These are phyloP conservation scores for Leccinum broughii DNA, from an alignment of 768 basidiomycete species.

Conservation along the genomic window DNA sequence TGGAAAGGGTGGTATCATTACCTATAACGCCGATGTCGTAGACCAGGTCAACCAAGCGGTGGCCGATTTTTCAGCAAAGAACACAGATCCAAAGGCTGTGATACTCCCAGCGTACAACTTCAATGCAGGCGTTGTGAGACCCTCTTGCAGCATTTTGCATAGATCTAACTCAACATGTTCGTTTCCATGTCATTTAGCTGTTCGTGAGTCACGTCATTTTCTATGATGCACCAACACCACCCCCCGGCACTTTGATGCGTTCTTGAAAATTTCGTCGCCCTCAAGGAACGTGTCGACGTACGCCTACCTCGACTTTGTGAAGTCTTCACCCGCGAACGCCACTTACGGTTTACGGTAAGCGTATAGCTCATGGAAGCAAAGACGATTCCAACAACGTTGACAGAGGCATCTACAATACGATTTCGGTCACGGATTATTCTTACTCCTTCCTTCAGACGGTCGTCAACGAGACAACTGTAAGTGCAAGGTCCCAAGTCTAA, in stretches of 20 bases:
- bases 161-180: background rate
- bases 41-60: constrained; percentile 11
- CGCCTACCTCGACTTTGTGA: constrained; percentile 11
- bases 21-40: constrained; percentile 12
- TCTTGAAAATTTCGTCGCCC: background rate
- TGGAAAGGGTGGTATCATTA: constrained; percentile 49
- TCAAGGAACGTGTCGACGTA: constrained; percentile 2
- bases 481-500: background rate
- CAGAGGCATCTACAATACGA: constrained; percentile 1
- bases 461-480: constrained; percentile 15
- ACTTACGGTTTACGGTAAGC: constrained; percentile 7
- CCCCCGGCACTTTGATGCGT: background rate
- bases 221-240: background rate
- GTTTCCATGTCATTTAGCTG: background rate
- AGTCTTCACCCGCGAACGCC: background rate
- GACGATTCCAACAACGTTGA: background rate
- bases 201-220: background rate
- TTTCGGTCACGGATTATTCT: constrained; percentile 2
- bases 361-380: background rate
- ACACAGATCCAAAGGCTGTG: constrained; percentile 13
- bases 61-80: constrained; percentile 11
- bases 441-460: constrained; percentile 17
- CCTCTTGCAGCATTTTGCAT: background rate
- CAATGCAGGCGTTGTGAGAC: background rate
- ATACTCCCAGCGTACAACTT: background rate